Evolutionary conservation across 2,329 filamentous ascomycete genomes (phyloP).

Genomic region (Macroventuria anomochaeta): DNA sequence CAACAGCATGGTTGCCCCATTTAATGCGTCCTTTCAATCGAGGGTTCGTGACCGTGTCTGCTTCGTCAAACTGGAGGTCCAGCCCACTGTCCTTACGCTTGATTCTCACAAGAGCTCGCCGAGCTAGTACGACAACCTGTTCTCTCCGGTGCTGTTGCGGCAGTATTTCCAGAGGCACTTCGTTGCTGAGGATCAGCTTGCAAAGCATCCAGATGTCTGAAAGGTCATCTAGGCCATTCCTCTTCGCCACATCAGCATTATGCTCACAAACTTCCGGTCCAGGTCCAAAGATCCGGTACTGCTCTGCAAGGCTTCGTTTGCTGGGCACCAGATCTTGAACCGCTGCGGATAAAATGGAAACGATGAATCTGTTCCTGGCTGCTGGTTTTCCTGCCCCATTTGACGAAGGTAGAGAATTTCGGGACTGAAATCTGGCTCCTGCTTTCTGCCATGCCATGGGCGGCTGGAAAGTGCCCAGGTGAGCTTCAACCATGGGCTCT

Average conservation of each 20-base stretch:
- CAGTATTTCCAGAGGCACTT: conserved; percentile 73
- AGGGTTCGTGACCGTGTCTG: conserved; percentile 48
- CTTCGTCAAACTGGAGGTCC: conserved; percentile 56
- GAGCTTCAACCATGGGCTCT: conserved; percentile 49
- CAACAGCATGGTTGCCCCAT: conserved; percentile 65
- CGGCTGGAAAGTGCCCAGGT: conserved; percentile 56
- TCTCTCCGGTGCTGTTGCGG: conserved; percentile 61
- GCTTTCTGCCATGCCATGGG: conserved; percentile 60
- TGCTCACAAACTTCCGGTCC: conserved; percentile 81
- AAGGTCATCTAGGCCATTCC: conserved; percentile 72
- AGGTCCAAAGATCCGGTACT: conserved; percentile 85
- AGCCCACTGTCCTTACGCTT: conserved; percentile 58
- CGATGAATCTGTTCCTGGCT: conserved; percentile 66
- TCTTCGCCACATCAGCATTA: conserved; percentile 79
- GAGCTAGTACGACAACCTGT: conserved; percentile 73
- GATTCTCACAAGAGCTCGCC: conserved; percentile 62
- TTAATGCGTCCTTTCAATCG: conserved; percentile 55
- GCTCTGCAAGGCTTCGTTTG: conserved; percentile 75
- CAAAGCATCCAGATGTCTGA: conserved; percentile 85
- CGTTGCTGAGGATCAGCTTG: conserved; percentile 76
- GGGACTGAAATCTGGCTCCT: conserved; percentile 61
- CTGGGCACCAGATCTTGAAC: conserved; percentile 76
- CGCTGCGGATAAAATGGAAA: conserved; percentile 70
- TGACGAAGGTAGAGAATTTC: conserved; percentile 53
- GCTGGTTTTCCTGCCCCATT: conserved; percentile 38